A percentile compares a stretch with the other conserved stretches of the same genome.
Evolutionary conservation across 441 rosid genomes (phyloP).

Genomic region (Pelargonium myrrhifolium): DNA sequence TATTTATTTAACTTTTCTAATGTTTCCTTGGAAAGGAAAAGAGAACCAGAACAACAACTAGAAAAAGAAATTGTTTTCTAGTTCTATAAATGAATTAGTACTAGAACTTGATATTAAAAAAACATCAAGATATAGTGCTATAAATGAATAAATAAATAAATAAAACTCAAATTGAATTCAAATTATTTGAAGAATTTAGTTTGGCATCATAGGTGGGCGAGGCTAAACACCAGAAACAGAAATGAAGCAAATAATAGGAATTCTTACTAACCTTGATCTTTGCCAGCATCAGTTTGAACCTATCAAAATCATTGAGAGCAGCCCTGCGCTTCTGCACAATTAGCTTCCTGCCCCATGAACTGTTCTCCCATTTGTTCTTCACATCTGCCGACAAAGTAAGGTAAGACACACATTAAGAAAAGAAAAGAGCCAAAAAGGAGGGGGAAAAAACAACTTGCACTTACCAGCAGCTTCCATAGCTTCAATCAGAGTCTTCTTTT

Average conservation of each 20-base stretch:
- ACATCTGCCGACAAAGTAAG: not conserved
- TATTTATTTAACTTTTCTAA: too few species aligned
- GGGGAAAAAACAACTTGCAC: not conserved
- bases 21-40: too few species aligned
- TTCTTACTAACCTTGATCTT: not conserved
- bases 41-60: too few species aligned
- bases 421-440: not conserved
- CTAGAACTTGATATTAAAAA: too few species aligned
- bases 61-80: too few species aligned
- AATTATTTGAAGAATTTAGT: not conserved
- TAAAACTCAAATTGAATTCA: not conserved
- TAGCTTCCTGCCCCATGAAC: constrained; percentile 56
- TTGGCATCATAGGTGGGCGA: not conserved
- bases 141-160: not conserved
- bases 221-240: not conserved
- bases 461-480: constrained; percentile 90
- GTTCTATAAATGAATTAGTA: too few species aligned
- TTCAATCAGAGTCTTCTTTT: constrained; percentile 68
- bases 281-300: constrained; percentile 18
- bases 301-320: constrained; percentile 34
- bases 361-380: constrained; percentile 11
- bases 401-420: not conserved
- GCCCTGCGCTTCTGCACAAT: constrained; percentile 44
- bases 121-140: not conserved
- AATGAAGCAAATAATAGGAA: not conserved